These are phyloP conservation scores for Cladosporium colombiae DNA, from an alignment of 2,329 filamentous ascomycete genomes.

Conservation along the genomic window DNA sequence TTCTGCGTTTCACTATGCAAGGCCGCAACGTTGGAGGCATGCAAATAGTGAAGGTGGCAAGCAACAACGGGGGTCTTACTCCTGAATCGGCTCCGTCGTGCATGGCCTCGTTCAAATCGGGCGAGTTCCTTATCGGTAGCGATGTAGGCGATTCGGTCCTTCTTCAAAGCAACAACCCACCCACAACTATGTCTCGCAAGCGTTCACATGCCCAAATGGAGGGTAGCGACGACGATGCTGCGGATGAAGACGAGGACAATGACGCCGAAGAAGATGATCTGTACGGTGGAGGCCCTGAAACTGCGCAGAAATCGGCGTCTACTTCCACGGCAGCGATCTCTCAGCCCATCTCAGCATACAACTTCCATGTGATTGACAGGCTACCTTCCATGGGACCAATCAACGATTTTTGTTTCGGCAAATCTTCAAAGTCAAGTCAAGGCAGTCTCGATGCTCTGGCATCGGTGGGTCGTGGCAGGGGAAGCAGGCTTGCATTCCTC, in stretches of 20 bases:
- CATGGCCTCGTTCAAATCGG: slow-evolving; percentile 65
- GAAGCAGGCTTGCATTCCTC: slow-evolving; percentile 72
- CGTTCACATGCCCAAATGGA: slow-evolving; percentile 63
- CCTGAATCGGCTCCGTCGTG: slow-evolving; percentile 67
- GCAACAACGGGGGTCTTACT: slow-evolving; percentile 63
- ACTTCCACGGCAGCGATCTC: slow-evolving; percentile 46
- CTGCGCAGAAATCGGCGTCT: slow-evolving; percentile 41
- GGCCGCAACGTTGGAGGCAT: slow-evolving; percentile 89
- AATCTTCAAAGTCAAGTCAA: slow-evolving; percentile 43
- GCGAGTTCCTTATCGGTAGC: slow-evolving; percentile 71
- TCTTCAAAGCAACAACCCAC: slow-evolving; percentile 74
- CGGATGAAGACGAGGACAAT: slow-evolving; percentile 60
- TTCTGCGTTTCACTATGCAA: slow-evolving; percentile 82
- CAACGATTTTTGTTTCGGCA: slow-evolving; percentile 70
- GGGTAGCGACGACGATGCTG: slow-evolving; percentile 49
- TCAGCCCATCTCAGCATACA: slow-evolving; percentile 59
- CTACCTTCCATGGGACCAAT: slow-evolving; percentile 79
- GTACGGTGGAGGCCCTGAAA: slow-evolving; percentile 59
- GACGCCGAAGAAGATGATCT: slow-evolving; percentile 63
- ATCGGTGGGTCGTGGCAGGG: slow-evolving; percentile 63
- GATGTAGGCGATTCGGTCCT: slow-evolving; percentile 80
- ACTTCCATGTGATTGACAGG: slow-evolving; percentile 74
- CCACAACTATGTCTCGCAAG: slow-evolving; percentile 61
- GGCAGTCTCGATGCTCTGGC: slow-evolving; percentile 54
- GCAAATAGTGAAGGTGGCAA: slow-evolving; percentile 65